Percentiles rank a stretch among this genome's conserved stretches.
Evolutionary conservation across 2,329 filamentous ascomycete species (phyloP).

Genomic region (Fusarium sp.): DNA sequence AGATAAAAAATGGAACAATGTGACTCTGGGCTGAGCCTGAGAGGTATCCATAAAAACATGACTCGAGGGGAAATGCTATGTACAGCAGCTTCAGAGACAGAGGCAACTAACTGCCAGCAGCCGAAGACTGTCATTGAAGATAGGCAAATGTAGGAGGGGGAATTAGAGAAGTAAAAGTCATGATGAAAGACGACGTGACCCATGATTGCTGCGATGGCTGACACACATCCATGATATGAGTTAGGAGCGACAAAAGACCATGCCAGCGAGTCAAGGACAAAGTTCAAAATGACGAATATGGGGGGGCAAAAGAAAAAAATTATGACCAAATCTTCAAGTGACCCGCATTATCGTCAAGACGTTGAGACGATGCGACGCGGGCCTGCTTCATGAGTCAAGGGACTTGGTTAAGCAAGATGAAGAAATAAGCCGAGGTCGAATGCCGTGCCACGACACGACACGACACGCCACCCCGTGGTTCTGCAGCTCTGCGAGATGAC

Average conservation of each 20-base stretch:
- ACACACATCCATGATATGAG: background rate
- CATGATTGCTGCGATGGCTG: background rate
- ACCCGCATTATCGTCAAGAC: constrained; percentile 11
- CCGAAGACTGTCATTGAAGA: constrained; percentile 12
- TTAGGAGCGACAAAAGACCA: background rate
- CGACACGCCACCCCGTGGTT: constrained; percentile 11
- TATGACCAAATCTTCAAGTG: background rate
- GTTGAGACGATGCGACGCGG: constrained; percentile 20
- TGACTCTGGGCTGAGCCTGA: constrained; percentile 4
- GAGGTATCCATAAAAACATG: constrained; percentile 8
- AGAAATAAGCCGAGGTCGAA: background rate
- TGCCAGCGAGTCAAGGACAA: constrained; percentile 23
- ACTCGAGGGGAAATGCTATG: constrained; percentile 12
- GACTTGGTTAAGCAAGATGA: background rate
- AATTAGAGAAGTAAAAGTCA: constrained; percentile 1
- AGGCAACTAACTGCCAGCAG: constrained; percentile 40
- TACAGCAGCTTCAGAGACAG: constrained; percentile 8
- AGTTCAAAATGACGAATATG: constrained; percentile 1
- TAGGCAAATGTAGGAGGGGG: background rate
- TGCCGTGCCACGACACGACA: constrained; percentile 1
- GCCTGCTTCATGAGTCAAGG: constrained; percentile 24
- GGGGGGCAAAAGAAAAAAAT: constrained; percentile 1
- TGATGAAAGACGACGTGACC: constrained; percentile 2
- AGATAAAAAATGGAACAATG: background rate
- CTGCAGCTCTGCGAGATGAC: constrained; percentile 33